Percentiles rank a stretch among this genome's conserved stretches.
Evolutionary conservation across 2,329 filamentous ascomycete species (phyloP).

Genomic region (Acarospora socialis): DNA sequence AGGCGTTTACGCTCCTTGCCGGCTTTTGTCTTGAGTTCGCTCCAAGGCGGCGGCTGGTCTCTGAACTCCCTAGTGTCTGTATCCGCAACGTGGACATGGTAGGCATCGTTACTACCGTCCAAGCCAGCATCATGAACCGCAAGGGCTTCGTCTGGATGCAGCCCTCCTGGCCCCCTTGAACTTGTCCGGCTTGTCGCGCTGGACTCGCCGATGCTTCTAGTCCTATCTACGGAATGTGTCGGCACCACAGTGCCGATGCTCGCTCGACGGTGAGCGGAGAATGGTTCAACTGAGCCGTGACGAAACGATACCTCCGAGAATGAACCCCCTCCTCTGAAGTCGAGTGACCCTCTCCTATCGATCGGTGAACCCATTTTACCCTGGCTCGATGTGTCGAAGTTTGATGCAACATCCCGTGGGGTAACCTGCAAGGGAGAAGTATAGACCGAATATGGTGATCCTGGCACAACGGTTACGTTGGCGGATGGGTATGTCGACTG

Average conservation of each 20-base stretch:
- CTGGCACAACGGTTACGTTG: too few species aligned
- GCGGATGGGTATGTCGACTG: neutral
- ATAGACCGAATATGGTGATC: constrained; percentile 7
- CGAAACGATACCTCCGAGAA: constrained; percentile 6
- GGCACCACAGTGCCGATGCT: constrained; percentile 15
- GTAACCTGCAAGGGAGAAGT: constrained; percentile 4
- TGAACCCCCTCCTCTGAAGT: constrained; percentile 4
- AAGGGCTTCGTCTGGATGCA: constrained; percentile 2
- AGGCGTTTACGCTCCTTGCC: constrained; percentile 91
- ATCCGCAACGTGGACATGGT: constrained; percentile 1
- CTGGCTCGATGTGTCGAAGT: constrained; percentile 4
- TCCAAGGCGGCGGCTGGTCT: constrained; percentile 59
- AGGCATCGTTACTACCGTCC: neutral
- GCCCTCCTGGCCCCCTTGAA: constrained; percentile 10
- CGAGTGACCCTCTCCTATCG: constrained; percentile 3
- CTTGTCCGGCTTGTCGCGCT: constrained; percentile 13
- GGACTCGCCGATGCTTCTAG: constrained; percentile 11
- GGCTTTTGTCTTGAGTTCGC: constrained; percentile 75
- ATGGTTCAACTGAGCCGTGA: neutral
- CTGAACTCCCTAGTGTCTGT: constrained; percentile 46
- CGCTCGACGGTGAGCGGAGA: constrained; percentile 8
- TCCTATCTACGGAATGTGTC: constrained; percentile 11
- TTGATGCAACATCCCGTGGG: constrained; percentile 3
- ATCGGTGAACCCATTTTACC: constrained; percentile 2
- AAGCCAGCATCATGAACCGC: neutral